Percentiles rank a stretch among this genome's conserved stretches.
These are phyloP conservation scores for Odontarrhena argentea DNA, from an alignment of 345 rosid species.

Conservation along the genomic window DNA sequence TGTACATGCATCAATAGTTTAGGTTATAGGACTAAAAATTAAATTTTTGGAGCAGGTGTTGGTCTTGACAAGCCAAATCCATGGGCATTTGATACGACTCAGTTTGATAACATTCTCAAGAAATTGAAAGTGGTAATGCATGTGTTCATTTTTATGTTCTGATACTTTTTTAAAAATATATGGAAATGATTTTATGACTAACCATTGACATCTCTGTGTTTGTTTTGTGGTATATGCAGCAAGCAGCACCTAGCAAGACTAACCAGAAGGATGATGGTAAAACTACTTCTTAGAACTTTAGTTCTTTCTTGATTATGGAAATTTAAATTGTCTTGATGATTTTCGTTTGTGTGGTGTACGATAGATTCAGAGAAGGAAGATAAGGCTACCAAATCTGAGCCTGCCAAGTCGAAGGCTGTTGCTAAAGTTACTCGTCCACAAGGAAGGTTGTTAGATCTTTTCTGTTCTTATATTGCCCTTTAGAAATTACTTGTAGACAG, in stretches of 20 bases:
- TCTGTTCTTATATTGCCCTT: neutral
- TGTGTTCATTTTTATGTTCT: neutral
- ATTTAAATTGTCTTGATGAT: neutral
- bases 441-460: constrained; percentile 70
- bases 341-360: constrained; percentile 14
- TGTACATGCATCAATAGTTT: constrained; percentile 14
- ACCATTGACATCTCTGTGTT: too few relatives aligned
- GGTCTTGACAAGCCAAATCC: constrained; percentile 86
- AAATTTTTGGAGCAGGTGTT: constrained; percentile 56
- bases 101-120: constrained; percentile 89
- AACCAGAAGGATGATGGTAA: constrained; percentile 56
- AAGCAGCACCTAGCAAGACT: constrained; percentile 51
- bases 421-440: constrained; percentile 76
- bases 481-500: neutral
- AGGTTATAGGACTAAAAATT: neutral
- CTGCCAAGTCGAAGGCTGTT: constrained; percentile 43
- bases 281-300: neutral
- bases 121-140: constrained; percentile 83
- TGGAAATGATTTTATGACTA: neutral
- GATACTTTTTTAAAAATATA: neutral
- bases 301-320: neutral
- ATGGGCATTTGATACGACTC: constrained; percentile 96
- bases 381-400: constrained; percentile 42
- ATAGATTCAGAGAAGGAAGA: constrained; percentile 49
- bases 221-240: constrained; percentile 49